phyloP scores from a whole-genome alignment of 164 flowering plant species.

The grape (Vitis vinifera) region ASM3070453v1 NC_081811.1:4848001-4848500 shows the following conservation, averaged over 20 bases:
- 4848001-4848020: too few species aligned
- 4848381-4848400: too few species aligned
- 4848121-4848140: constrained; percentile 55
- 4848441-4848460: too few species aligned
- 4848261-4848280: constrained; percentile 37
- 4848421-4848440: too few species aligned
- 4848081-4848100: constrained; percentile 67
- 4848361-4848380: too few species aligned
- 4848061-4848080: constrained; percentile 32
- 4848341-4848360: neutral
- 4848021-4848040: too few species aligned
- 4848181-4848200: constrained; percentile 46
- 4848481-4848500: too few species aligned
- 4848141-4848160: constrained; percentile 17
- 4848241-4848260: constrained; percentile 30
- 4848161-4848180: constrained; percentile 29
- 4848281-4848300: constrained; percentile 45
- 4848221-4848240: constrained; percentile 20
- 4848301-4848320: constrained; percentile 52
- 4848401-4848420: too few species aligned
- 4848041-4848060: too few species aligned
- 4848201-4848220: constrained; percentile 43
- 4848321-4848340: constrained; percentile 43
- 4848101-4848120: constrained; percentile 63
- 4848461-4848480: too few species aligned